Evolutionary conservation across 1,139 yeast genomes (phyloP), one percentile per base, ranked within the genome.

Genomic region (Kazachstania sp.): DNA sequence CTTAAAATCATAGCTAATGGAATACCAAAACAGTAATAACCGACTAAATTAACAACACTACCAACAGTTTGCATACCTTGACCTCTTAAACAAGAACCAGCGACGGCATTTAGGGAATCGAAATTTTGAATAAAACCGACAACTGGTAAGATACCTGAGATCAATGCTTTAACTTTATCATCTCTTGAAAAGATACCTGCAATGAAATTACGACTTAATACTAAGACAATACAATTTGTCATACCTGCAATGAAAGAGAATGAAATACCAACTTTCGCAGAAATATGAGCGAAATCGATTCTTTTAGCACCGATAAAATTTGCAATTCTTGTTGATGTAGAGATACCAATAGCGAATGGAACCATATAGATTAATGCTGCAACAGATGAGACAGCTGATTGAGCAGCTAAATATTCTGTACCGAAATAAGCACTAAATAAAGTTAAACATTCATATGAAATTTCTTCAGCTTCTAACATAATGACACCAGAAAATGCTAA

Each of bases 331-430:
- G 95, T 87, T 0, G 95, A 82, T 0, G 90, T 74, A 0, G 95
- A 95, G 43, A 87, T 87, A 38, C 95, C 83, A 4, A 86, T 78
- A 0, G 96, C 92, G 71, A 88, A 88, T 13, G 96, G 95, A n/a
- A 86, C 74, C 83, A 86, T 88, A 58, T 85, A 88, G 1, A 87
- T 71, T 46, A 88, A 69, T 1, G 94, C 83, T 0, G 92, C 90
- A 45, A 86, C 73, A 3, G 95, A 83, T 4, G 94, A 81, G 0
- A 86, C 81, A 0, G 95, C 90, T 42, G 95, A 83, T 64, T 88
- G 96, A 0, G 95, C 92, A 0, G 95, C 96, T 54, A 88, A 69
- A 45, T 84, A 86, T 4, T 78, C 74, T 0, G 95, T 84, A 3
- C 97, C 96, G 58, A 85, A 83, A 53, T 80, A 79, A 1, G 95